A percentile compares a stretch with the other conserved stretches of the same genome.
phyloP scores from a whole-genome alignment of 164 flowering plant genomes.

The Vitis cinerea region DNA sequence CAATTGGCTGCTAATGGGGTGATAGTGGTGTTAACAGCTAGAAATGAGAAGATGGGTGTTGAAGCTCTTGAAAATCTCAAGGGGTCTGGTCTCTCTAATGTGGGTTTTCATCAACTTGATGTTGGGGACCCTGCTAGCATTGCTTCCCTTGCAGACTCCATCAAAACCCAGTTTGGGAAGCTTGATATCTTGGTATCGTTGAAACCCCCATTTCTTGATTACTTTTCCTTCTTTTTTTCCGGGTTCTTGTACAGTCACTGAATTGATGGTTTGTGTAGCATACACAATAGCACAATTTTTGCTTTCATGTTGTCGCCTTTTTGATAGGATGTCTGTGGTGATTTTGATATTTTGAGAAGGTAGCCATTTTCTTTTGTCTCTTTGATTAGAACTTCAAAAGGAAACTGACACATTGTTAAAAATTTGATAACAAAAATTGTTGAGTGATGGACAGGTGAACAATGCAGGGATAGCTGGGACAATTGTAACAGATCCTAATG shows the following conservation, averaged over 20 bases:
- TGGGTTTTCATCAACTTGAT: constrained; percentile 49
- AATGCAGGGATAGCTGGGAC: constrained; percentile 38
- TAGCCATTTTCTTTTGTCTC: too few relatives aligned
- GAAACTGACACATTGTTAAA: too few relatives aligned
- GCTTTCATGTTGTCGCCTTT: too few relatives aligned
- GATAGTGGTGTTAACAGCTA: constrained; percentile 31
- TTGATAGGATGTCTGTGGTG: too few relatives aligned
- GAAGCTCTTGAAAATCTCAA: constrained; percentile 36
- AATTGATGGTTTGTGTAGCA: too few relatives aligned
- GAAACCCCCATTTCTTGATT: not conserved
- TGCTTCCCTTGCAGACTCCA: constrained; percentile 32
- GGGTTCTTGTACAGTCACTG: constrained; percentile 2
- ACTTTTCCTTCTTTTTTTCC: too few relatives aligned
- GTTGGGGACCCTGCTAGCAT: constrained; percentile 26
- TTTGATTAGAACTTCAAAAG: too few relatives aligned
- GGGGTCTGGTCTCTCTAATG: constrained; percentile 23
- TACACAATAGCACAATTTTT: too few relatives aligned
- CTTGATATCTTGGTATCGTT: constrained; percentile 45
- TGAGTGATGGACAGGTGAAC: constrained; percentile 31
- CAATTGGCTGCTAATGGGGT: constrained; percentile 32
- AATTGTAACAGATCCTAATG: constrained; percentile 8
- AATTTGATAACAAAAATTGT: too few relatives aligned
- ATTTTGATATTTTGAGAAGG: too few relatives aligned
- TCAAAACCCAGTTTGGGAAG: constrained; percentile 35
- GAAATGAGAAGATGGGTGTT: constrained; percentile 43